These are phyloP conservation scores for Herpetomonas tarakana DNA, from an alignment of 208 protist genomes.

Conservation along the genomic window DNA sequence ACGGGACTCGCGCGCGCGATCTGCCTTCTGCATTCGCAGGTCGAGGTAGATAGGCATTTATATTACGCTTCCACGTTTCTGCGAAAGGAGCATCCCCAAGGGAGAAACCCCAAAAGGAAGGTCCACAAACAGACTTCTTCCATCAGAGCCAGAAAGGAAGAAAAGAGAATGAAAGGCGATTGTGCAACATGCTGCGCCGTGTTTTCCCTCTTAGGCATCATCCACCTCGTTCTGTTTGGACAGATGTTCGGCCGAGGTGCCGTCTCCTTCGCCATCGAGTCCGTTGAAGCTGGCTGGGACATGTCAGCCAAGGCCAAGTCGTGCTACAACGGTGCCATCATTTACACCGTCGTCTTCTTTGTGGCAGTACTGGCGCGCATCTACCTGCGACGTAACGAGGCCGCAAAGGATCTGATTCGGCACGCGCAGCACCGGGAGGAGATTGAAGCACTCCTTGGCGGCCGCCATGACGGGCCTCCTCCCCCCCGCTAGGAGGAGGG, in stretches of 20 bases:
- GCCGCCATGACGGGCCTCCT: neutral
- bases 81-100: no score
- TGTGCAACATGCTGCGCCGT: constrained; percentile 81
- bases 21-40: no score
- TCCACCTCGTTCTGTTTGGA: constrained; percentile 81
- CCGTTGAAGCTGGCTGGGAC: constrained; percentile 73
- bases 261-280: constrained; percentile 71
- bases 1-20: no score
- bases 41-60: no score
- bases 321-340: constrained; percentile 84
- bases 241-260: constrained; percentile 68
- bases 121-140: no score
- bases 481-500: no score
- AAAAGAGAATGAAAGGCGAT: constrained; percentile 21
- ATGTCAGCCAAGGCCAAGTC: constrained; percentile 70
- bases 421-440: constrained; percentile 44
- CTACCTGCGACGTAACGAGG: constrained; percentile 66
- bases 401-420: constrained; percentile 30
- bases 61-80: no score
- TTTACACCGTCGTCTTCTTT: constrained; percentile 75
- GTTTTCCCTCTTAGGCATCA: constrained; percentile 82
- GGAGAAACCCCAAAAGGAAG: no score
- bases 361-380: constrained; percentile 72
- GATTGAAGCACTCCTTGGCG: constrained; percentile 32
- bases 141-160: constrained; percentile 7